Base-by-base conservation (phyloP, 2,329 filamentous ascomycete genomes). In the Seiridium unicorne region DNA sequence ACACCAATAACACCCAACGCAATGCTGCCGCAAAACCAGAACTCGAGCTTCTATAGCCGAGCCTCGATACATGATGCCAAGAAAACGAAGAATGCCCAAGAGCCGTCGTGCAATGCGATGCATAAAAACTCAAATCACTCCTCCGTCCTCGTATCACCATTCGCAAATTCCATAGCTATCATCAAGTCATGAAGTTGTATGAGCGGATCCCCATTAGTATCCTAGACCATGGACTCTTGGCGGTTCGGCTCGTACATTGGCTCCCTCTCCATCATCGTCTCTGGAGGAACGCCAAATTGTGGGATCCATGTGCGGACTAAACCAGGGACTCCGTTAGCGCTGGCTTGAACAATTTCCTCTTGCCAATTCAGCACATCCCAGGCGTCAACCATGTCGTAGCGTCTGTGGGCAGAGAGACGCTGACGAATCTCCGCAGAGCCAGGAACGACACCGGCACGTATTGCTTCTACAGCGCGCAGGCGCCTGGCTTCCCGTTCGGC, bases 401-500 rank as follows among this genome's bases (percentile, higher is more conserved):
- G 40, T 70, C 75, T 62, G 66, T 77, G 58, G 68, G 74, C 11
- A 76, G 77, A 60, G 66, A 76, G 58, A 62, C 72, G 58, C 63
- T 63, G 60, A 56, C 69, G 70, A 38, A 81, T 74, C 5, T 68
- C 62, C 10, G 70, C 70, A 36, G 73, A 71, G 3, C 74, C 72
- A 3, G 74, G 65, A 3, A 80, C 69, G 36, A 64, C 65, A 3
- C 74, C 76, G 3, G 65, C 64, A 47, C 72, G 67, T n/a, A 81
- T 71, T 2, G 76, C 76, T 3, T 81, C 77, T 4, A 85, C 63
- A 1, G 75, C 76, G 8, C 75, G 75, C n/a, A 73, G 67, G 10
- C 87, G 83, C 56, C 83, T 79, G 9, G 74, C 74, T 72, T 89
- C 87, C 18, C 87, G 82, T 70, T 87, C 86, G 3, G 76, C 72